Percentiles rank a stretch among this genome's conserved stretches.
These are phyloP conservation scores for Haberlea rhodopensis DNA, from an alignment of 257 asterid species.

Conservation along the genomic window DNA sequence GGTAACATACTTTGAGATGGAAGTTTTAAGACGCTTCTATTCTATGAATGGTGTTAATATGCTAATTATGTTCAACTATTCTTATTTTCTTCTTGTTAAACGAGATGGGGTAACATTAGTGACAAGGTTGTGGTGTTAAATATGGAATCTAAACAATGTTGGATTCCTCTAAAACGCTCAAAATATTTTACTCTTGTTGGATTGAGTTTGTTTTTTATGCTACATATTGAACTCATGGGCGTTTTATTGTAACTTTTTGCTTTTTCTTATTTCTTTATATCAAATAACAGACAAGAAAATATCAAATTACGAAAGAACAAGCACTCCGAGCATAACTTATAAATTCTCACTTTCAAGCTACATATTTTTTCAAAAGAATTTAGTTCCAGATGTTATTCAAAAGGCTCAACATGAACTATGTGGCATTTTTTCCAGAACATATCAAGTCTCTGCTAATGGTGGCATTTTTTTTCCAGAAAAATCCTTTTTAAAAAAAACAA, in stretches of 20 bases:
- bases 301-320: no score
- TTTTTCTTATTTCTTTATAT: constrained; percentile 21
- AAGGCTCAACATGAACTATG: no score
- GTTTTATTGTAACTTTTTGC: neutral
- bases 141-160: constrained; percentile 1
- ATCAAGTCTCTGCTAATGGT: no score
- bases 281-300: no score
- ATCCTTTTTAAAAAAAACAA: no score
- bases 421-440: no score
- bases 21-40: neutral
- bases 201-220: neutral
- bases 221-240: neutral
- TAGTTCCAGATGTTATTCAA: no score
- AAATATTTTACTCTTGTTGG: constrained; percentile 9
- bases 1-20: neutral
- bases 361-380: no score
- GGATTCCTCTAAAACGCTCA: no score
- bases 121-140: neutral
- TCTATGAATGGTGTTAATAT: neutral
- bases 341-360: no score
- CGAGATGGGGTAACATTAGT: neutral
- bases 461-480: no score
- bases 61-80: neutral
- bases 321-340: no score
- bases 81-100: neutral